Conservation (phyloP, 1,139 yeast genomes). For the Taiozyma sp. region DNA sequence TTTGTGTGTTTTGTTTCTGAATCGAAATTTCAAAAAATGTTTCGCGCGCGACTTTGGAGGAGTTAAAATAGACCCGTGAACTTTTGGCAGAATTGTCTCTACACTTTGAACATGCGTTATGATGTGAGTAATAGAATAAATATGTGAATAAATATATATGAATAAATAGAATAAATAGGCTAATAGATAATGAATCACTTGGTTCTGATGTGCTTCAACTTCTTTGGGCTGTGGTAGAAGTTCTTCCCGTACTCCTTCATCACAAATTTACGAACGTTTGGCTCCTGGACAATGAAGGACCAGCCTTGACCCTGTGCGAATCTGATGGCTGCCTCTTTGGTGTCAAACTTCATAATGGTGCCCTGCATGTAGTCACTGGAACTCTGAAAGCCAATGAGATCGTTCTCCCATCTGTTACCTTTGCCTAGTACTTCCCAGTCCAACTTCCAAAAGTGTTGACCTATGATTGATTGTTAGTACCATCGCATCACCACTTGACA, state of each 20-base stretch:
- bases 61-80: not conserved
- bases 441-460: conserved; percentile 60
- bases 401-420: conserved; percentile 88
- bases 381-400: conserved; percentile 81
- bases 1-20: not conserved
- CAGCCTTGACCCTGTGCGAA: conserved; percentile 87
- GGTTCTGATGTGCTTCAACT: conserved; percentile 79
- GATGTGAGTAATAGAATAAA: not conserved
- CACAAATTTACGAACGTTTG: conserved; percentile 68
- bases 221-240: conserved; percentile 66
- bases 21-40: not conserved
- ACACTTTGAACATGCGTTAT: too few relatives aligned
- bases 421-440: conserved; percentile 83
- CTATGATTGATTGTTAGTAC: not conserved
- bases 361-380: conserved; percentile 86
- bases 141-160: conserved; percentile 3
- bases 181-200: conserved; percentile 38
- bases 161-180: conserved; percentile 7
- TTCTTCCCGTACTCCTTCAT: conserved; percentile 73
- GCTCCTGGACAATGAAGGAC: conserved; percentile 81
- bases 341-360: conserved; percentile 70
- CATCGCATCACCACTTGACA: too few relatives aligned
- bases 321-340: conserved; percentile 71
- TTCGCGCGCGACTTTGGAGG: not conserved
- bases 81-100: not conserved